Conservation (phyloP, 2,329 filamentous ascomycete species). For the Ophiostoma australiae region DNA sequence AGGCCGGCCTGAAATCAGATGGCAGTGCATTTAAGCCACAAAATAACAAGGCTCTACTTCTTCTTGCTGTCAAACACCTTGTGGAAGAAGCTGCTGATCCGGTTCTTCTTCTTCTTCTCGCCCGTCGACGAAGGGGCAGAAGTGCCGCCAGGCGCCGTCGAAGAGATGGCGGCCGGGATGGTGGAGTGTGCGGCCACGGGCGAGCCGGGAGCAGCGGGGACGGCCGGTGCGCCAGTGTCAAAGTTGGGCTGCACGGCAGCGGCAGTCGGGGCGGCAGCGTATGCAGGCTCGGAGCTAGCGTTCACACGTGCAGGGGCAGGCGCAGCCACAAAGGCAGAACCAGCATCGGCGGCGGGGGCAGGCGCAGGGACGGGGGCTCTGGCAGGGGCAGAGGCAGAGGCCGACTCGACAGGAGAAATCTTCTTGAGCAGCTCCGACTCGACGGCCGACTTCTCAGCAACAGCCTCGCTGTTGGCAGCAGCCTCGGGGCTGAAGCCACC, state of each 20-base stretch:
- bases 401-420: slow-evolving; percentile 34
- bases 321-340: slow-evolving; percentile 21
- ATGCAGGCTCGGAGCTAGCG: slow-evolving; percentile 23
- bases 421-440: slow-evolving; percentile 70
- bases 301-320: slow-evolving; percentile 17
- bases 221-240: slow-evolving; percentile 25
- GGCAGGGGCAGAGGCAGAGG: slow-evolving; percentile 27
- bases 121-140: slow-evolving; percentile 36
- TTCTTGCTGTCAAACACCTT: slow-evolving; percentile 46
- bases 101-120: slow-evolving; percentile 63
- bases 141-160: slow-evolving; percentile 35
- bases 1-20: not conserved
- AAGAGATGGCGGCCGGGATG: slow-evolving; percentile 12
- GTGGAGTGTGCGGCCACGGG: not conserved
- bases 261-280: slow-evolving; percentile 33
- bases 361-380: slow-evolving; percentile 17
- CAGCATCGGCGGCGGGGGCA: slow-evolving; percentile 28
- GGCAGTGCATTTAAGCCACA: not conserved
- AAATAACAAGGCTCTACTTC: slow-evolving; percentile 17
- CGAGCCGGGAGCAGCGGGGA: slow-evolving; percentile 20
- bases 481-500: slow-evolving; percentile 65
- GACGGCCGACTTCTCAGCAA: slow-evolving; percentile 68
- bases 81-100: slow-evolving; percentile 58
- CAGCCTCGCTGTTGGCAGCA: slow-evolving; percentile 60
- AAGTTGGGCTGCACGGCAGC: slow-evolving; percentile 18